These are phyloP conservation scores for Simplicillium sp. DNA, from an alignment of 2,329 filamentous ascomycete species.

Conservation along the genomic window DNA sequence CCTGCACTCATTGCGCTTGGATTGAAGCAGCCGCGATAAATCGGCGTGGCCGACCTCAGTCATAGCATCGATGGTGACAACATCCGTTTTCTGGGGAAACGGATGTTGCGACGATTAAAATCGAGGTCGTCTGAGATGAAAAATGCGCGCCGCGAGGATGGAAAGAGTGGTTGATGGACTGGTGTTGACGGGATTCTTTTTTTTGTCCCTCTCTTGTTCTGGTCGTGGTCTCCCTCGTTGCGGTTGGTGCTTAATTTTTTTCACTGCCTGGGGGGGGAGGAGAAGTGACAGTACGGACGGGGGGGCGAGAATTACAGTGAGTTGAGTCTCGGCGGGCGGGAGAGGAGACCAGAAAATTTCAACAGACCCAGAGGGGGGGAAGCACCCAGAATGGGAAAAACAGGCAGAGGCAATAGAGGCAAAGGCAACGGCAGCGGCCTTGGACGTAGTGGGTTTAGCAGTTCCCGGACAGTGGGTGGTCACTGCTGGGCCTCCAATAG, in stretches of 20 bases:
- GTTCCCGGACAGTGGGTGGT: no score
- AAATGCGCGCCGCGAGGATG: slow-evolving; percentile 18
- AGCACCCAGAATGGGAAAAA: no score
- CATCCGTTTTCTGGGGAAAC: slow-evolving; percentile 60
- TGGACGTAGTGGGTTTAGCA: no score
- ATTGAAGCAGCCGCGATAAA: slow-evolving; percentile 56
- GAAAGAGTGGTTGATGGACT: slow-evolving; percentile 15
- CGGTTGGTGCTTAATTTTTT: background rate
- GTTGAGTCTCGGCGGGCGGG: no score
- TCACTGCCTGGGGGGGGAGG: background rate
- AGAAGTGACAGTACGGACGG: no score
- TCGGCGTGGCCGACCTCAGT: slow-evolving; percentile 60
- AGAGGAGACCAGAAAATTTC: no score
- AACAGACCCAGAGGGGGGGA: no score
- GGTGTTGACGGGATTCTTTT: slow-evolving; percentile 21
- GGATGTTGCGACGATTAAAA: slow-evolving; percentile 29
- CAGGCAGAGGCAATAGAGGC: no score
- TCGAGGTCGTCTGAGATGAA: slow-evolving; percentile 18
- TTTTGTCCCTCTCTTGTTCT: background rate
- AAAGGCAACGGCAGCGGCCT: no score
- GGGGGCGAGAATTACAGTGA: no score
- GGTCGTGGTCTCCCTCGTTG: background rate
- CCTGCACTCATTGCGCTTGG: slow-evolving; percentile 54
- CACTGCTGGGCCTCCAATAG: no score
- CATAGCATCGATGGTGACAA: slow-evolving; percentile 60